A percentile compares a stretch with the other conserved stretches of the same genome.
Conservation (phyloP, 805 yeast species). For the Ascoidea asiatica region DNA sequence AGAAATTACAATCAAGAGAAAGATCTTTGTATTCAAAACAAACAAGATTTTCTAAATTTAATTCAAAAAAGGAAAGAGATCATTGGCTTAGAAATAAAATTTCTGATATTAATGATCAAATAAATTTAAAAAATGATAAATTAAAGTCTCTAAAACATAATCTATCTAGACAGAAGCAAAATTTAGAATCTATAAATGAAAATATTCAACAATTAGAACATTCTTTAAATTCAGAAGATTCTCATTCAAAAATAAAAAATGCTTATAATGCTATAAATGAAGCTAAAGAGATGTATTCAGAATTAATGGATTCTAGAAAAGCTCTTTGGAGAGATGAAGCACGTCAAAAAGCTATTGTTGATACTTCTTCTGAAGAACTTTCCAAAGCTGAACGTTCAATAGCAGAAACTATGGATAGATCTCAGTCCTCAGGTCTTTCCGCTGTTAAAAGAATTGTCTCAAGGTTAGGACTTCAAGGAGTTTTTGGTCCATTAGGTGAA, state of each 20-base stretch:
- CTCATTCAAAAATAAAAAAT: conserved; percentile 19
- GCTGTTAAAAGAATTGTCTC: conserved; percentile 53
- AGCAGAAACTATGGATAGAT: conserved; percentile 63
- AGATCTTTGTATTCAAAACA: conserved; percentile 54
- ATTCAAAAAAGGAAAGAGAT: conserved; percentile 44
- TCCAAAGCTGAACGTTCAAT: conserved; percentile 44
- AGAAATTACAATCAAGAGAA: conserved; percentile 35
- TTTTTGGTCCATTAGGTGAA: conserved; percentile 80
- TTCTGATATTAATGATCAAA: conserved; percentile 17
- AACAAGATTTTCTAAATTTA: conserved; percentile 52
- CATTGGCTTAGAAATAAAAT: conserved; percentile 50
- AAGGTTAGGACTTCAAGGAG: conserved; percentile 43
- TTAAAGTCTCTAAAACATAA: conserved; percentile 14
- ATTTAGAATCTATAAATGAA: conserved; percentile 14
- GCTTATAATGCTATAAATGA: conserved; percentile 16
- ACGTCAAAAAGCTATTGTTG: conserved; percentile 40
- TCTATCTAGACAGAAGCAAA: conserved; percentile 13
- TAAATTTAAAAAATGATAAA: conserved; percentile 16
- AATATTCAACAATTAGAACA: conserved; percentile 20
- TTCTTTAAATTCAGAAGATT: conserved; percentile 22
- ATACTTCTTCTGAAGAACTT: conserved; percentile 41
- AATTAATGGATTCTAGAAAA: conserved; percentile 54
- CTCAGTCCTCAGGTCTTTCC: conserved; percentile 53
- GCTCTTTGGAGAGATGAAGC: conserved; percentile 70
- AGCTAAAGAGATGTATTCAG: conserved; percentile 26